Evolutionary conservation across 2,329 filamentous ascomycete genomes (phyloP).

Genomic region (Chaetothyriales sp.): DNA sequence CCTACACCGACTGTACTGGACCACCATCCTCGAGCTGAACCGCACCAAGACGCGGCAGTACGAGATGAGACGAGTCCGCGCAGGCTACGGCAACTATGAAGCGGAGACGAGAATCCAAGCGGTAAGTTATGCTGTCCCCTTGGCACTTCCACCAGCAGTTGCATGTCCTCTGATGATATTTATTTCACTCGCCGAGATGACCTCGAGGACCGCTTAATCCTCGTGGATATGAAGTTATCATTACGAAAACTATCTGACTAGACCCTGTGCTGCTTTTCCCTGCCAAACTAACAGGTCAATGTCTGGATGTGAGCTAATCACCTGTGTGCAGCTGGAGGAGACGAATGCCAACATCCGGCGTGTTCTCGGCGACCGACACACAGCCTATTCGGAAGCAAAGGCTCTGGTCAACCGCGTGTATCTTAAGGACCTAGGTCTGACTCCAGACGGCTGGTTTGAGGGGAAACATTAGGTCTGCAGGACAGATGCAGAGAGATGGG

Average conservation of each 20-base stretch:
- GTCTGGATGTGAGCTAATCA: neutral
- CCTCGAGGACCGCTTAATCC: constrained; percentile 18
- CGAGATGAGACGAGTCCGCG: constrained; percentile 52
- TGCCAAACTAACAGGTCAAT: neutral
- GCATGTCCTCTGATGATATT: constrained; percentile 14
- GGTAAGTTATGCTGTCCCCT: constrained; percentile 38
- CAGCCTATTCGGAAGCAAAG: constrained; percentile 10
- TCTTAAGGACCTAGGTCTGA: neutral
- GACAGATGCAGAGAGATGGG: neutral
- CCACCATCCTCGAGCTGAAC: constrained; percentile 82
- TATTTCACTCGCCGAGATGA: constrained; percentile 23
- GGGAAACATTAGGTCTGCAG: neutral
- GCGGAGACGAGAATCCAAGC: constrained; percentile 44
- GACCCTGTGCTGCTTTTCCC: neutral
- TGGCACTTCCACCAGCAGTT: neutral
- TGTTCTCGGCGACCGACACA: constrained; percentile 9
- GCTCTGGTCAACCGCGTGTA: constrained; percentile 2
- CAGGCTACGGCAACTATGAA: constrained; percentile 62
- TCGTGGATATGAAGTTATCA: constrained; percentile 12
- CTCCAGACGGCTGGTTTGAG: neutral
- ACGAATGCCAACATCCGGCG: constrained; percentile 8
- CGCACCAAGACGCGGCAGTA: constrained; percentile 61
- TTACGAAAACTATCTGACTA: neutral
- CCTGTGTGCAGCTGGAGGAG: constrained; percentile 3
- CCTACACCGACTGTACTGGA: constrained; percentile 84